Conservation (phyloP, 331 rosid species). For the Arachis monticola region DNA sequence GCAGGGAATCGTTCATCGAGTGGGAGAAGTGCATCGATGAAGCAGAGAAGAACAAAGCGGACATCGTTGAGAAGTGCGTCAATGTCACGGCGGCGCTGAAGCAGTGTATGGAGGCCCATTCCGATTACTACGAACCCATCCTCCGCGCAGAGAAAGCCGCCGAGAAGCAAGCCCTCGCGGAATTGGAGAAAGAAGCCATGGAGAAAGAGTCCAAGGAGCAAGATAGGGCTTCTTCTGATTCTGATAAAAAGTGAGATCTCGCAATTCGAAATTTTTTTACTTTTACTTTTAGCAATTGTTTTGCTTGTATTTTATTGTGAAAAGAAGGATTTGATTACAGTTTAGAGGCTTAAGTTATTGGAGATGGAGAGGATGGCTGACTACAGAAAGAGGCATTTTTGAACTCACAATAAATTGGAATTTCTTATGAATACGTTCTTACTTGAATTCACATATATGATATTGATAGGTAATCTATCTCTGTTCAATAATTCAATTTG, state of each 20-base stretch:
- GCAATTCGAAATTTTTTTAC: background rate
- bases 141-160: constrained; percentile 78
- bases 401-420: constrained; percentile 37
- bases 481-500: background rate
- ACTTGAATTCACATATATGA: constrained; percentile 7
- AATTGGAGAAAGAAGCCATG: constrained; percentile 43
- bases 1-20: constrained; percentile 63
- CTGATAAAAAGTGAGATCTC: constrained; percentile 40
- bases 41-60: constrained; percentile 71
- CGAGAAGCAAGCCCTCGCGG: constrained; percentile 40
- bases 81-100: constrained; percentile 55
- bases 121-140: constrained; percentile 82
- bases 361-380: constrained; percentile 14
- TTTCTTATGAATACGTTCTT: constrained; percentile 11
- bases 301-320: background rate
- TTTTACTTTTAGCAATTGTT: background rate
- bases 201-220: background rate
- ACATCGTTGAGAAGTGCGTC: constrained; percentile 73
- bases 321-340: constrained; percentile 16
- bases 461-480: constrained; percentile 19
- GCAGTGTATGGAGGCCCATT: constrained; percentile 80
- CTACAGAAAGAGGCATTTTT: constrained; percentile 23
- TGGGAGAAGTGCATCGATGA: constrained; percentile 86
- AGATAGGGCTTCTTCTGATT: constrained; percentile 7
- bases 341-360: constrained; percentile 12